These are phyloP conservation scores for Hymenoscyphus fructigenus DNA, from an alignment of 2,329 filamentous ascomycete genomes.

Conservation along the genomic window DNA sequence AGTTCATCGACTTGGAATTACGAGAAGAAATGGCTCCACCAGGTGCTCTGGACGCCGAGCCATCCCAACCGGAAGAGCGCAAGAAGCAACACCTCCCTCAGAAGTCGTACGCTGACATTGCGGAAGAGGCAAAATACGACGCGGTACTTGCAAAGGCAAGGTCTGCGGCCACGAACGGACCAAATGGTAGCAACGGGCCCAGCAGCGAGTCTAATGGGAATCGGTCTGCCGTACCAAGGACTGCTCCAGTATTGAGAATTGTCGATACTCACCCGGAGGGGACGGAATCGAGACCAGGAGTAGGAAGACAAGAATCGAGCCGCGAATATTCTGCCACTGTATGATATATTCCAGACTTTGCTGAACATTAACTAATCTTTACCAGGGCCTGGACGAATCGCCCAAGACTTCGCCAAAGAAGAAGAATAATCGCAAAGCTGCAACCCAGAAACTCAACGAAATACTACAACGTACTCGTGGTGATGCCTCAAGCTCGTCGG, in stretches of 20 bases:
- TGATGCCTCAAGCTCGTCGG: not conserved
- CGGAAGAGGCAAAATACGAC: constrained; percentile 24
- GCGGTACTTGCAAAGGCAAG: constrained; percentile 3
- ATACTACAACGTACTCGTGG: constrained; percentile 4
- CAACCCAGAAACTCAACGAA: constrained; percentile 27
- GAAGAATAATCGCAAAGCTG: constrained; percentile 27
- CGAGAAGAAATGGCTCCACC: constrained; percentile 21
- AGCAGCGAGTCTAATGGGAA: constrained; percentile 9
- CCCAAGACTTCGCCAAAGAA: constrained; percentile 29
- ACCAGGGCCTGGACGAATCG: constrained; percentile 34
- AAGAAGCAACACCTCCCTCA: constrained; percentile 36
- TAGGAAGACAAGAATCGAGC: constrained; percentile 30
- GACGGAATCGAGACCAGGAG: constrained; percentile 18
- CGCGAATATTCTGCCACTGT: constrained; percentile 33
- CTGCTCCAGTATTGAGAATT: constrained; percentile 31
- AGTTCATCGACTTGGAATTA: not conserved
- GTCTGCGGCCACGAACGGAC: not conserved
- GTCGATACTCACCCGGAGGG: constrained; percentile 20
- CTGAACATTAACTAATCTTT: constrained; percentile 12
- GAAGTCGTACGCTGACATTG: constrained; percentile 42
- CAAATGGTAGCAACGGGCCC: constrained; percentile 12
- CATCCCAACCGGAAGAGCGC: constrained; percentile 36
- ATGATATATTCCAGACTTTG: constrained; percentile 5
- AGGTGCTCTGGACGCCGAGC: constrained; percentile 30
- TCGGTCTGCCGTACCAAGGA: constrained; percentile 14